Conservation (phyloP, 768 basidiomycete genomes). For the Trametes villosa region DNA sequence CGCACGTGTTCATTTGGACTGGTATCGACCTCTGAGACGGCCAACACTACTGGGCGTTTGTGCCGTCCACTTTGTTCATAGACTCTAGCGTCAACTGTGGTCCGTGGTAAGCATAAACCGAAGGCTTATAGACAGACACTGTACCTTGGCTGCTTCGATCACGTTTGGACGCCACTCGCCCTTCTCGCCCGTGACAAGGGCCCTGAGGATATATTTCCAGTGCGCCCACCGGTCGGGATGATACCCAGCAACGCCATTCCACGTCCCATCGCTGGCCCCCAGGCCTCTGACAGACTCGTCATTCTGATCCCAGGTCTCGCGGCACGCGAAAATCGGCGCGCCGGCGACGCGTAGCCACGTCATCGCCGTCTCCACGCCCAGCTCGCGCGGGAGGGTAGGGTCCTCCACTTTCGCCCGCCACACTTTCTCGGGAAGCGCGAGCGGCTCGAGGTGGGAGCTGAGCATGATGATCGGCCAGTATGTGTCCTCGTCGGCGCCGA, state of each 20-base stretch:
- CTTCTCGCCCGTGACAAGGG: neutral
- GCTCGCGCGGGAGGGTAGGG: neutral
- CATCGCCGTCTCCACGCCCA: conserved; percentile 13
- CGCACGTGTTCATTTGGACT: too few species aligned
- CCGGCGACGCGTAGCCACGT: conserved; percentile 11
- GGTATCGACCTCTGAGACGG: too few species aligned
- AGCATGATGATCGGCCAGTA: conserved; percentile 12
- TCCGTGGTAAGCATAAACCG: neutral
- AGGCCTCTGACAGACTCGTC: neutral
- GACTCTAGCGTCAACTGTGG: too few species aligned
- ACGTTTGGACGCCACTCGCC: neutral
- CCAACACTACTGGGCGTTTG: too few species aligned
- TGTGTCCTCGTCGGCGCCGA: conserved; percentile 8
- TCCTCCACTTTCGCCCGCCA: neutral
- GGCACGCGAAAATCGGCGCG: conserved; percentile 7
- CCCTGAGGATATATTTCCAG: conserved; percentile 14
- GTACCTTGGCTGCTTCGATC: conserved; percentile 14
- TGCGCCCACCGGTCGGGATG: conserved; percentile 19
- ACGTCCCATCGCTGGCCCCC: conserved; percentile 11
- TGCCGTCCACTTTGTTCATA: too few species aligned
- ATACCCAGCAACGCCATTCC: conserved; percentile 21
- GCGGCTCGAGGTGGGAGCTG: conserved; percentile 10
- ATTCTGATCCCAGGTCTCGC: conserved; percentile 5
- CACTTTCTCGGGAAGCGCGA: neutral
- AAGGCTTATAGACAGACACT: too few species aligned